Conservation (phyloP, 257 asterid species). For the Echium plantagineum region DNA sequence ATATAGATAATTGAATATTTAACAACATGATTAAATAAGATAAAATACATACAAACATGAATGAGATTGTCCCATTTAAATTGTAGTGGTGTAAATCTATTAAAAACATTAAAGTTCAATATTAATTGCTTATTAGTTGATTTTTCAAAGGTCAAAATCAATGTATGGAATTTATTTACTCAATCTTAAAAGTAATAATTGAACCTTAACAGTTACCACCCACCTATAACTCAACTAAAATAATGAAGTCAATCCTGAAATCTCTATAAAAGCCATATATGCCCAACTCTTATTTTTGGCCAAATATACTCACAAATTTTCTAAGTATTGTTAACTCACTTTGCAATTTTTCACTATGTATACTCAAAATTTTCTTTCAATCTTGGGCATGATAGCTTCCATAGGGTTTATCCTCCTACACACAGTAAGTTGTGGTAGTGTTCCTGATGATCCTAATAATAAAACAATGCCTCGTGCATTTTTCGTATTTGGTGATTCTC, state of each 20-base stretch:
- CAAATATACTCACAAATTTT: neutral
- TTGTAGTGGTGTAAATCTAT: too few species aligned
- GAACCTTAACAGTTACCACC: neutral
- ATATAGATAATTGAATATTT: too few species aligned
- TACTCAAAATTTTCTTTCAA: slow-evolving; percentile 3
- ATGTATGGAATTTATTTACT: too few species aligned
- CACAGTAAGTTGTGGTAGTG: neutral
- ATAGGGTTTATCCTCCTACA: slow-evolving; percentile 3
- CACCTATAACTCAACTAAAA: neutral
- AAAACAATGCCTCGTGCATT: slow-evolving; percentile 52
- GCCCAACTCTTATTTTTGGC: neutral
- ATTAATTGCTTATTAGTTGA: too few species aligned
- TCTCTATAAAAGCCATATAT: neutral
- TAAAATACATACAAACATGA: too few species aligned
- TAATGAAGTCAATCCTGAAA: neutral
- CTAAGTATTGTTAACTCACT: neutral
- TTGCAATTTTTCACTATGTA: slow-evolving; percentile 10
- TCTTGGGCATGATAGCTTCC: neutral
- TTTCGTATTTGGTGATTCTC: slow-evolving; percentile 69
- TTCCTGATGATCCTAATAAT: slow-evolving; percentile 9
- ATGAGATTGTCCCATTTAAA: too few species aligned
- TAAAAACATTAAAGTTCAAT: too few species aligned
- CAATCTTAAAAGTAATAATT: too few species aligned
- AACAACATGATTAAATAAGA: too few species aligned
- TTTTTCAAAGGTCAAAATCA: too few species aligned